Conservation (phyloP, 495 filamentous ascomycete genomes). For the Aspergillus kassunensis region DNA sequence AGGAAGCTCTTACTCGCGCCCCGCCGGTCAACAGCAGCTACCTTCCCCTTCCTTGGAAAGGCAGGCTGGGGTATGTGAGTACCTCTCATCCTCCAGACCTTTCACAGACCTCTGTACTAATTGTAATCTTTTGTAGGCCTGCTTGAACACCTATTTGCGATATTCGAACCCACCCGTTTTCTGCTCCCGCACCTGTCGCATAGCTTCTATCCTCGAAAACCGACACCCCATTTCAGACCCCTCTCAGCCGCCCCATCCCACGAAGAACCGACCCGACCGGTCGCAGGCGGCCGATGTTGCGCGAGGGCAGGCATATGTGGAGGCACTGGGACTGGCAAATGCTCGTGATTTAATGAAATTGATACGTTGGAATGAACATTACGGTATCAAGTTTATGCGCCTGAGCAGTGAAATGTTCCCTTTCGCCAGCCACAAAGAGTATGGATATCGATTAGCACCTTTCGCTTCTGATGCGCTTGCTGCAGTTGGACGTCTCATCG, state of each 20-base stretch:
- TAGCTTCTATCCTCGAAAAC: constrained; percentile 85
- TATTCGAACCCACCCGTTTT: constrained; percentile 82
- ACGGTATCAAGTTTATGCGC: constrained; percentile 88
- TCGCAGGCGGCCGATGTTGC: constrained; percentile 57
- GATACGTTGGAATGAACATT: constrained; percentile 89
- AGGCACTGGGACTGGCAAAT: constrained; percentile 76
- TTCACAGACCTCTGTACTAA: neutral
- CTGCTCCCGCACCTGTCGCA: constrained; percentile 86
- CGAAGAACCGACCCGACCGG: constrained; percentile 78
- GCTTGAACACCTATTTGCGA: constrained; percentile 89
- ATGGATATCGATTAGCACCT: constrained; percentile 81
- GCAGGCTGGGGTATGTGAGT: constrained; percentile 81
- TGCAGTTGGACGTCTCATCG: constrained; percentile 72
- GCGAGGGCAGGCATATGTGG: constrained; percentile 66
- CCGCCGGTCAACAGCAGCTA: constrained; percentile 83
- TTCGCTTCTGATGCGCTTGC: constrained; percentile 78
- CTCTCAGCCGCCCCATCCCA: constrained; percentile 69
- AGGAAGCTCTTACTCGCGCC: constrained; percentile 54
- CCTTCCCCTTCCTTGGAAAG: constrained; percentile 90
- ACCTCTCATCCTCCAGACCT: too few relatives aligned
- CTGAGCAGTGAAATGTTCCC: constrained; percentile 96
- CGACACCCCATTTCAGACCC: constrained; percentile 75
- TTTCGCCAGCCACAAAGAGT: constrained; percentile 82
- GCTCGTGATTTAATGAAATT: constrained; percentile 79
- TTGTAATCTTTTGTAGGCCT: constrained; percentile 52